Base-by-base conservation (phyloP, 495 filamentous ascomycete genomes). In the Cairneyella variabilis region DNA sequence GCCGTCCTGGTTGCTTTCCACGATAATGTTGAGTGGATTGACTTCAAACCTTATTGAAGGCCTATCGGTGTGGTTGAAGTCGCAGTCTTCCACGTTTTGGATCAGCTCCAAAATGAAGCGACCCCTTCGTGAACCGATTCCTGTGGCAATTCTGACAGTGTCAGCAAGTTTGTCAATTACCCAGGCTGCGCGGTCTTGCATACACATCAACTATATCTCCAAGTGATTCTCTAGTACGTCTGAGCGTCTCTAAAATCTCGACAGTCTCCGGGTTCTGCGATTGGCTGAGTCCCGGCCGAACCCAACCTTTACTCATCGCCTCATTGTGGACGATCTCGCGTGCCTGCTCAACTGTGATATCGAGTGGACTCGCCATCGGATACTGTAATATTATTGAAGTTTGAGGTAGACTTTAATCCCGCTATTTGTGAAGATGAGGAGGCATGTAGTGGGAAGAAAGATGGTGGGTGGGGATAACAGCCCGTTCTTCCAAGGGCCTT, bases 1-100 rank as follows among this genome's bases (percentile, higher is more conserved):
- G 18, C 74, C 74, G 54, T 74, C 70, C 42, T 77, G 71, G 53
- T 77, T 77, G 41, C 62, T 72, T 28, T 75, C 71, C n/a, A 77
- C 18, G 17, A 71, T 34, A 18, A 77, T 64, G 0, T 48, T 59
- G 14, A 64, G 34, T 2, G 58, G 53, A 44, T 62, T 57, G 3
- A 74, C 40, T 5, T 57, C 23, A 47, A 76, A 74, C 4, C 54
- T 56, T 18, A 76, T 45, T 18, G 58, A 66, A 1, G 71, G 73
- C 1, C 30, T 44, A 16, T 60, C 12, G 3, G 42, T 23, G 1
- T 10, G 1, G 17, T 17, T 48, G 40, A 34, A 45, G 20, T 36
- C 17, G 36, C 23, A 21, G 16, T 54, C 52, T 28, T 54, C 52
- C 9, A 21, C 52, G 20, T 54, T 54, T 23, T 54, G 52, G 1